Evolutionary conservation across 1,139 yeast genomes (phyloP).

Genomic region (Casaregolazyma lundiana): DNA sequence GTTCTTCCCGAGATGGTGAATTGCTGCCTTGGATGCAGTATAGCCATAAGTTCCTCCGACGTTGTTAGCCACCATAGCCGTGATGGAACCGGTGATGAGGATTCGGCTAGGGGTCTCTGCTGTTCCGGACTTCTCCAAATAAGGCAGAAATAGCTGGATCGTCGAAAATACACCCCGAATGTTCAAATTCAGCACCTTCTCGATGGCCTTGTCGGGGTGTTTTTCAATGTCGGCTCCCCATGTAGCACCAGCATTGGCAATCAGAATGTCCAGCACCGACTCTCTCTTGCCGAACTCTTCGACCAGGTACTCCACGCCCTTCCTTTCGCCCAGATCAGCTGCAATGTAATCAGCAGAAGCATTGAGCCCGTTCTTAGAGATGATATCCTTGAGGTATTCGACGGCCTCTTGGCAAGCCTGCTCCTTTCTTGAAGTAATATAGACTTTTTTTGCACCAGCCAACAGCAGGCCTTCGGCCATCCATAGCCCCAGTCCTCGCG

Average conservation of each 20-base stretch:
- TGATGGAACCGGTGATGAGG: constrained; percentile 61
- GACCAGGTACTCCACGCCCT: constrained; percentile 47
- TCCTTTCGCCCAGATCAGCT: constrained; percentile 54
- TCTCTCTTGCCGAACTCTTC: constrained; percentile 41
- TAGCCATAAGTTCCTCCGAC: constrained; percentile 67
- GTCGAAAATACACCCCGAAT: constrained; percentile 68
- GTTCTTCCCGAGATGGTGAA: constrained; percentile 62
- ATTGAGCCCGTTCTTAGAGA: constrained; percentile 38
- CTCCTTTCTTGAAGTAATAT: constrained; percentile 63
- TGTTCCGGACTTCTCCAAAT: constrained; percentile 53
- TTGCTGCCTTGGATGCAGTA: constrained; percentile 73
- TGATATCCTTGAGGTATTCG: constrained; percentile 44
- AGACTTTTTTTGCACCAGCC: constrained; percentile 61
- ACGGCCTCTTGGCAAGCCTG: constrained; percentile 62
- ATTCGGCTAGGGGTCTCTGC: constrained; percentile 61
- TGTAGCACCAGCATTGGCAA: constrained; percentile 78
- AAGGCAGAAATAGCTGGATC: constrained; percentile 57
- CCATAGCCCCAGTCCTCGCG: constrained; percentile 67
- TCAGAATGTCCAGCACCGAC: constrained; percentile 52
- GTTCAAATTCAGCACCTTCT: constrained; percentile 61
- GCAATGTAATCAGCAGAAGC: constrained; percentile 53
- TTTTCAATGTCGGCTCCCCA: constrained; percentile 68
- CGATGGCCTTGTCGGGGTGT: constrained; percentile 61
- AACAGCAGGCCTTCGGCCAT: constrained; percentile 63
- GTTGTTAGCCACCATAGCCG: constrained; percentile 33